These are phyloP conservation scores for Graphiopsis chlorocephala DNA, from an alignment of 2,329 filamentous ascomycete genomes.

Conservation along the genomic window DNA sequence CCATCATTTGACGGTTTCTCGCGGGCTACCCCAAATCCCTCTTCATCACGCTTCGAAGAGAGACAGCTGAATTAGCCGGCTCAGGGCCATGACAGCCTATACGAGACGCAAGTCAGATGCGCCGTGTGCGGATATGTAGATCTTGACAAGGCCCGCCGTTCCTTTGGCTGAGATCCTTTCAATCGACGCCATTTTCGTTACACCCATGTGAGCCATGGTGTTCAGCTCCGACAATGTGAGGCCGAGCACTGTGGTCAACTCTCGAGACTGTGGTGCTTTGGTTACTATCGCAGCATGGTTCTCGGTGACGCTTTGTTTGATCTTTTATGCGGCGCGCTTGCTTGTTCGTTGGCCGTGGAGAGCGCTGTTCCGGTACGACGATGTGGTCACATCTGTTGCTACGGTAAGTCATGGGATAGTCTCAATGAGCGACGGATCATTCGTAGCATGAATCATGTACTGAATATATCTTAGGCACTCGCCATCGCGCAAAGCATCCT, in stretches of 20 bases:
- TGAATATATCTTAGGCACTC: neutral
- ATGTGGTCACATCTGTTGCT: neutral
- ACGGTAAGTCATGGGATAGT: neutral
- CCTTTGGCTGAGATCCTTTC: neutral
- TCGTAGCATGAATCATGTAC: neutral
- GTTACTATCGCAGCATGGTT: neutral
- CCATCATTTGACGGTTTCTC: neutral
- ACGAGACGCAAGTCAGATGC: neutral
- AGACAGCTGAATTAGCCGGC: neutral
- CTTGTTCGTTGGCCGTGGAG: conserved; percentile 9
- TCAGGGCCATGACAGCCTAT: neutral
- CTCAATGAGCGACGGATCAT: neutral
- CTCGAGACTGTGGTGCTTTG: conserved; percentile 4
- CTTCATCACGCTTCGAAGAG: neutral
- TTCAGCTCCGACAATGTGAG: neutral
- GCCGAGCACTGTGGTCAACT: conserved; percentile 11
- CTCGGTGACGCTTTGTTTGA: neutral
- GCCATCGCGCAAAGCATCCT: neutral
- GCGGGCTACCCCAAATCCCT: neutral
- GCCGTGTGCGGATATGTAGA: neutral
- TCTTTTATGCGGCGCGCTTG: neutral
- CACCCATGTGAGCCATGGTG: neutral
- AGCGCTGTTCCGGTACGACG: conserved; percentile 3
- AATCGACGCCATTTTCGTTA: neutral
- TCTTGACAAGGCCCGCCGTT: neutral